Conservation (phyloP, 768 basidiomycete genomes). For the Royoungia palumana region DNA sequence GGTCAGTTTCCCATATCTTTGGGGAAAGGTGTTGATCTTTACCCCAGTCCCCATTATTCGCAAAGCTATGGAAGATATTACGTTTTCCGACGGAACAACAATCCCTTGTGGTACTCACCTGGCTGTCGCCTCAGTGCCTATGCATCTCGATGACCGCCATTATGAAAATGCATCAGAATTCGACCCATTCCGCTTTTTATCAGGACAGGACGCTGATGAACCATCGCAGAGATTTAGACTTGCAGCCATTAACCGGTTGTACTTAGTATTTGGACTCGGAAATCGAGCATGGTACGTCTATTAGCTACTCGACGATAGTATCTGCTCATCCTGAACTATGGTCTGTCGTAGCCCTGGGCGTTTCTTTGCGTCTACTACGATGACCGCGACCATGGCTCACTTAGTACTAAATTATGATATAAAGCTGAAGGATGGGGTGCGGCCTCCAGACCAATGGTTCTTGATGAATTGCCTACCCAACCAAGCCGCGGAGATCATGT, state of each 20-base stretch:
- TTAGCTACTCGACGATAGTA: neutral
- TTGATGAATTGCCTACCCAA: slow-evolving; percentile 37
- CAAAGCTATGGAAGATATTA: slow-evolving; percentile 33
- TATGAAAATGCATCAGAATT: slow-evolving; percentile 44
- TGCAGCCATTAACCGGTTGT: slow-evolving; percentile 30
- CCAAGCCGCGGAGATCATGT: slow-evolving; percentile 35
- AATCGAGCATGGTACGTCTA: slow-evolving; percentile 33
- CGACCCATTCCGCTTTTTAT: slow-evolving; percentile 40
- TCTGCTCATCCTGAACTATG: neutral
- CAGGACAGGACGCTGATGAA: slow-evolving; percentile 24
- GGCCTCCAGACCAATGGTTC: slow-evolving; percentile 36
- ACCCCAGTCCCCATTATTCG: slow-evolving; percentile 30
- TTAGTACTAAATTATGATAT: slow-evolving; percentile 41
- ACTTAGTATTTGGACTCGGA: slow-evolving; percentile 36
- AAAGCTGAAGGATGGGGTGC: slow-evolving; percentile 32
- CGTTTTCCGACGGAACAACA: slow-evolving; percentile 34
- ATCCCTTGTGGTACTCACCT: slow-evolving; percentile 40
- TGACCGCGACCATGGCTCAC: slow-evolving; percentile 41
- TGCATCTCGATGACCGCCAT: slow-evolving; percentile 38
- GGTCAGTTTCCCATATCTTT: slow-evolving; percentile 5
- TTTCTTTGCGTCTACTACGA: slow-evolving; percentile 39
- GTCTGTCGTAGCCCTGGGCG: slow-evolving; percentile 37
- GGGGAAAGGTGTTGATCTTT: slow-evolving; percentile 4
- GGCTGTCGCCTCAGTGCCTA: slow-evolving; percentile 28
- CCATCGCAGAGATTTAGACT: slow-evolving; percentile 25